phyloP scores from a whole-genome alignment of 805 yeast species.

The Citeromyces matritensis region DNA sequence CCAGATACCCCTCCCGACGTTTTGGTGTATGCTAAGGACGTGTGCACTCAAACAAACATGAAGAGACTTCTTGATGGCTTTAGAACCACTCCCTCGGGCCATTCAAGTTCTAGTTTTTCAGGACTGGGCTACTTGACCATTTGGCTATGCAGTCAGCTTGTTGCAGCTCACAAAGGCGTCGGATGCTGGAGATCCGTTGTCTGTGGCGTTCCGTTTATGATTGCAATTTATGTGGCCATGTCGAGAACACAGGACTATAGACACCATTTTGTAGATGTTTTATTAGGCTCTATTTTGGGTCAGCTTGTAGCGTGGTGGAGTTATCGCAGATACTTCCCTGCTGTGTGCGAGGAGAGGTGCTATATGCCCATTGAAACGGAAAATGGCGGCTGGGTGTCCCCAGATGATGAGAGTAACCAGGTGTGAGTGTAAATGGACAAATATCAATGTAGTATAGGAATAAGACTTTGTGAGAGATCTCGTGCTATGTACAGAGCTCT shows the following conservation, averaged over 20 bases:
- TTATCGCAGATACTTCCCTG: constrained; percentile 39
- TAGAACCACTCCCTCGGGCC: constrained; percentile 77
- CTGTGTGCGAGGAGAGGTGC: constrained; percentile 13
- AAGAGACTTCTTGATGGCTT: constrained; percentile 47
- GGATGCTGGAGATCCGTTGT: constrained; percentile 54
- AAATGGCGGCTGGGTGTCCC: constrained; percentile 3
- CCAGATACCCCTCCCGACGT: constrained; percentile 38
- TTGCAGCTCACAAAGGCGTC: constrained; percentile 17
- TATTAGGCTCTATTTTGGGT: constrained; percentile 64
- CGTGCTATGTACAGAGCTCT: no score
- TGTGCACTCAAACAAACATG: constrained; percentile 39
- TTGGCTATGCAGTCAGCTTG: constrained; percentile 58
- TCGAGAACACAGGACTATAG: constrained; percentile 86
- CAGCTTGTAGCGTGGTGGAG: constrained; percentile 38
- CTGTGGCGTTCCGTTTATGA: constrained; percentile 37
- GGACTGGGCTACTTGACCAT: constrained; percentile 48
- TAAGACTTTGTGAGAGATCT: no score
- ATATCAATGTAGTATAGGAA: no score
- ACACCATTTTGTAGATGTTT: constrained; percentile 81
- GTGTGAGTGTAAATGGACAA: not conserved
- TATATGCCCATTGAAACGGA: constrained; percentile 21
- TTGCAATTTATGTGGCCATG: constrained; percentile 67
- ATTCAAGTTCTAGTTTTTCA: constrained; percentile 56
- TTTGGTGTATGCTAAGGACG: constrained; percentile 46
- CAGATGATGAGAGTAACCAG: constrained; percentile 1